Conservation (phyloP, 73 alveolate genomes). For the Stentor coeruleus region DNA sequence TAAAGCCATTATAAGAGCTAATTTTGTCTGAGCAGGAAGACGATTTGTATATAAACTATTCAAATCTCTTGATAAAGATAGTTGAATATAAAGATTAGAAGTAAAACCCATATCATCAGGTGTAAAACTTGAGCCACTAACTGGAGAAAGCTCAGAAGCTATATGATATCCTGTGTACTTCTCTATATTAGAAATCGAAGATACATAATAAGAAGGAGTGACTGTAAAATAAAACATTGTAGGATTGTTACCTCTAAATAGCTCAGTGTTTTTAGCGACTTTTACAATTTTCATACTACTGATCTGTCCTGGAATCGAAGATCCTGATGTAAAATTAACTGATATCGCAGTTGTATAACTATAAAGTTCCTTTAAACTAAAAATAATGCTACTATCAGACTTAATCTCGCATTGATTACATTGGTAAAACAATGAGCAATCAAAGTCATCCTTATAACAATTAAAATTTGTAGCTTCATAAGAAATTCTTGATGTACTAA, state of each 20-base stretch:
- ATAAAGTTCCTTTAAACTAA: neutral
- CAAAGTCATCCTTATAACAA: neutral
- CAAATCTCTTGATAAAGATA: neutral
- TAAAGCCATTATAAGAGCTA: neutral
- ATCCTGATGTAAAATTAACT: neutral
- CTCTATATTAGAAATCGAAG: neutral
- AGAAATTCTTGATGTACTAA: neutral
- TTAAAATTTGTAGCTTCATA: neutral
- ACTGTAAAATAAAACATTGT: neutral
- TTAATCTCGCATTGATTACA: neutral
- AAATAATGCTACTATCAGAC: neutral
- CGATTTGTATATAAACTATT: neutral
- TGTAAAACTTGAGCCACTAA: neutral
- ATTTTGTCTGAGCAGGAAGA: neutral
- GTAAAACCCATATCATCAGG: neutral
- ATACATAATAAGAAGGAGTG: neutral
- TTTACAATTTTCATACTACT: neutral
- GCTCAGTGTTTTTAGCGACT: neutral
- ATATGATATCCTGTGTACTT: neutral
- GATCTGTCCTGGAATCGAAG: neutral
- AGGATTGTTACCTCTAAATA: neutral
- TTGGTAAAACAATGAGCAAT: neutral
- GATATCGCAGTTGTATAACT: neutral
- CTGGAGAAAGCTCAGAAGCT: neutral
- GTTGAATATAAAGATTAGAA: neutral